Conservation (phyloP, 2,329 filamentous ascomycete species). For the Diaporthe ampelina region DNA sequence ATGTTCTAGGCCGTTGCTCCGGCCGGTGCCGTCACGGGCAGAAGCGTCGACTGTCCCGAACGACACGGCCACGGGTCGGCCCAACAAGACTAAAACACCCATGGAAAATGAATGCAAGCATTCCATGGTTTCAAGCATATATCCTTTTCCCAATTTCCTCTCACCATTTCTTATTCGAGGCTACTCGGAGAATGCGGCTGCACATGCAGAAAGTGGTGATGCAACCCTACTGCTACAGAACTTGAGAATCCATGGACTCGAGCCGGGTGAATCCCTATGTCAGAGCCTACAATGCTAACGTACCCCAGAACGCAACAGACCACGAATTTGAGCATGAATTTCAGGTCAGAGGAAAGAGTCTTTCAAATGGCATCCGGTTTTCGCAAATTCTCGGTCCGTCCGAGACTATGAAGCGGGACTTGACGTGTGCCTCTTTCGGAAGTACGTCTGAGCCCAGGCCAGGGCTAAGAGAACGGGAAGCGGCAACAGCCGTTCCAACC, state of each 20-base stretch:
- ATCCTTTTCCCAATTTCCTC: neutral
- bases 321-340: neutral
- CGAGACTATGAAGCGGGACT: no score
- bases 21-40: neutral
- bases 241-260: neutral
- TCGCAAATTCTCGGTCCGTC: neutral
- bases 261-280: no score
- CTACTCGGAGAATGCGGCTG: neutral
- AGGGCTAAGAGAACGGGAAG: neutral
- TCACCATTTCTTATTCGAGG: neutral
- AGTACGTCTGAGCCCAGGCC: no score
- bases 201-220: neutral
- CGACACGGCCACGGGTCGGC: neutral
- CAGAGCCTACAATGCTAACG: neutral
- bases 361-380: neutral
- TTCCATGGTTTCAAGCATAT: no score
- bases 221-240: neutral
- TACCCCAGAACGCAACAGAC: neutral
- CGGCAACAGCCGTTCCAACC: neutral
- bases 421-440: neutral
- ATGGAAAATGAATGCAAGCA: neutral
- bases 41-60: neutral
- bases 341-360: neutral
- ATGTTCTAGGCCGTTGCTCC: neutral
- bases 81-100: neutral